Percentiles rank a stretch among this genome's conserved stretches.
These are phyloP conservation scores for Botrytis cinerea DNA, from an alignment of 2,329 filamentous ascomycete species.

Conservation along the genomic window DNA sequence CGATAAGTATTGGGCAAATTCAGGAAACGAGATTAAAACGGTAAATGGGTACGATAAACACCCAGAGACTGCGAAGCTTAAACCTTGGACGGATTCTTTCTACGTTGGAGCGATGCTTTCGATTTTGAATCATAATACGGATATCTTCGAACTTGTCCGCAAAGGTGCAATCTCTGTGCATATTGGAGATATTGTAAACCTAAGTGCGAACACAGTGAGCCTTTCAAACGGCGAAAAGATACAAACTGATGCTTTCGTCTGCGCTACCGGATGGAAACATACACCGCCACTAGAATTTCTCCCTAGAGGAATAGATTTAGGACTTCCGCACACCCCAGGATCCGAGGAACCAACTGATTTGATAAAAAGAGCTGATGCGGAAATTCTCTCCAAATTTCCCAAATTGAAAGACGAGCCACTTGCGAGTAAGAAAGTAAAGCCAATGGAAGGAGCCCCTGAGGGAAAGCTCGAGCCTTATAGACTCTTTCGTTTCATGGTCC, in stretches of 20 bases:
- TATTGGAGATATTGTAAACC: conserved; percentile 52
- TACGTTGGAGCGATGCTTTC: conserved; percentile 57
- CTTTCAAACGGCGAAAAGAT: conserved; percentile 53
- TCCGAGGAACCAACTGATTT: conserved; percentile 40
- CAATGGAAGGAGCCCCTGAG: conserved; percentile 41
- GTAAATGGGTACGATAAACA: conserved; percentile 56
- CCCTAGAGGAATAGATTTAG: conserved; percentile 50
- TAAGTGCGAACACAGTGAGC: conserved; percentile 51
- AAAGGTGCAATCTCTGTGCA: conserved; percentile 55
- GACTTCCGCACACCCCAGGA: conserved; percentile 50
- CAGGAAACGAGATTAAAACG: conserved; percentile 56
- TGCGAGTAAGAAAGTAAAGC: conserved; percentile 49
- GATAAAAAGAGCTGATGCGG: conserved; percentile 50
- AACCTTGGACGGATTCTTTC: conserved; percentile 53
- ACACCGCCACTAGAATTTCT: conserved; percentile 55
- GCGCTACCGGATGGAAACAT: conserved; percentile 61
- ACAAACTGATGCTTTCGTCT: conserved; percentile 54
- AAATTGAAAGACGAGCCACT: conserved; percentile 54
- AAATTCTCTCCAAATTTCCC: conserved; percentile 57
- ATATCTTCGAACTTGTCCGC: conserved; percentile 58
- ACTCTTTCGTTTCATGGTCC: conserved; percentile 52
- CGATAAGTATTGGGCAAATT: conserved; percentile 57
- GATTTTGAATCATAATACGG: conserved; percentile 60
- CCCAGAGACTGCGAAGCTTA: conserved; percentile 54
- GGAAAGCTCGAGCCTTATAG: conserved; percentile 41